Conservation (phyloP, 2,329 filamentous ascomycete species). For the Penicillium sp. region DNA sequence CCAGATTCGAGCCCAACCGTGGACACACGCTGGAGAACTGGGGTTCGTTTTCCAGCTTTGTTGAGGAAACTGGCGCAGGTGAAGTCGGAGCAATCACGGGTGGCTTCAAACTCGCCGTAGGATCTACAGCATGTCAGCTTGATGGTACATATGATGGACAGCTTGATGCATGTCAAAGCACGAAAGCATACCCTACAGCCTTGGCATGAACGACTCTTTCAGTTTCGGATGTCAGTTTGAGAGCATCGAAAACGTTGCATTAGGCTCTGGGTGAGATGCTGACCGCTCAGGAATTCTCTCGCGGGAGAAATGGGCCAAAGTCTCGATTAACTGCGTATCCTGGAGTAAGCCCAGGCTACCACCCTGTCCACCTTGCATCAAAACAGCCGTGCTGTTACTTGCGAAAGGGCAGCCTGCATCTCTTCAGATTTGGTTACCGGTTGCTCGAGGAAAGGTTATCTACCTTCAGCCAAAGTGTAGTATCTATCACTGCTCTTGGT, state of each 20-base stretch:
- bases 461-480: slow-evolving; percentile 16
- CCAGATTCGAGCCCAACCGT: slow-evolving; percentile 51
- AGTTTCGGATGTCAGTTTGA: too few species aligned
- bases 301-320: slow-evolving; percentile 61
- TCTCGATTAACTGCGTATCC: slow-evolving; percentile 62
- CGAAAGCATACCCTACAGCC: slow-evolving; percentile 26
- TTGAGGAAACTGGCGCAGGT: slow-evolving; percentile 58
- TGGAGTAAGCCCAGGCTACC: slow-evolving; percentile 51
- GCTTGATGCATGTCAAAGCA: neutral
- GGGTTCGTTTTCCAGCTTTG: slow-evolving; percentile 56
- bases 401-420: slow-evolving; percentile 22
- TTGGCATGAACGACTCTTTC: slow-evolving; percentile 22
- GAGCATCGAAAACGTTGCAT: too few species aligned
- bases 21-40: slow-evolving; percentile 50
- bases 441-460: too few species aligned
- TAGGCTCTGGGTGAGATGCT: too few species aligned
- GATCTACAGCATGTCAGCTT: slow-evolving; percentile 41
- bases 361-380: slow-evolving; percentile 17
- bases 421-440: neutral
- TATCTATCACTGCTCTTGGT: neutral
- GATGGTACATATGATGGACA: slow-evolving; percentile 34
- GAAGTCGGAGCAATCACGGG: slow-evolving; percentile 59
- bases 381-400: slow-evolving; percentile 15
- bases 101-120: slow-evolving; percentile 63
- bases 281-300: slow-evolving; percentile 61